phyloP scores from a whole-genome alignment of 2,329 filamentous ascomycete genomes.

The Esteya vermicola region DNA sequence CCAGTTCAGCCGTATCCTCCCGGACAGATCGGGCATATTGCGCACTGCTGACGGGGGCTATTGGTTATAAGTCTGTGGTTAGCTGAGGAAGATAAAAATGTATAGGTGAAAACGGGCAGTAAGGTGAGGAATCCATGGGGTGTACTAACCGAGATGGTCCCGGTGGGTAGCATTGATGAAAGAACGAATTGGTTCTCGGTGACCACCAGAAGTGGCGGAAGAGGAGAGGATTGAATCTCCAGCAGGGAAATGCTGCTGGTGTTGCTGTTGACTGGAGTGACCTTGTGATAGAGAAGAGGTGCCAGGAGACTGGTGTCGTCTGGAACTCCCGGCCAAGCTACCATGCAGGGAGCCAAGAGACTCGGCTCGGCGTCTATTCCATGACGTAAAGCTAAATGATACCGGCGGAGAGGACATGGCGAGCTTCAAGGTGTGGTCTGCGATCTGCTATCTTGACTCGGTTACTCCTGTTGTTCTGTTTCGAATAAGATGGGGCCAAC shows the following conservation, averaged over 20 bases:
- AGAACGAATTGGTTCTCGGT: constrained; percentile 55
- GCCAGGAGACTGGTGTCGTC: background rate
- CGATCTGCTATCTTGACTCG: no score
- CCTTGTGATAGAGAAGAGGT: background rate
- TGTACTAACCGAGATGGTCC: constrained; percentile 42
- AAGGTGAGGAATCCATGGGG: background rate
- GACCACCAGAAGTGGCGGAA: constrained; percentile 23
- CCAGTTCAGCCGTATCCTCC: constrained; percentile 76
- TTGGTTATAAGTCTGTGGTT: no score
- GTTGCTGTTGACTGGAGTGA: background rate
- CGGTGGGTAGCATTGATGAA: constrained; percentile 55
- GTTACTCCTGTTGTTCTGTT: no score
- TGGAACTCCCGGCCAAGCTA: background rate
- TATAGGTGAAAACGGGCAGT: background rate
- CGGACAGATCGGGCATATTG: constrained; percentile 68
- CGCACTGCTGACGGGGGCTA: constrained; percentile 48
- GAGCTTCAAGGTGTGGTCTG: no score
- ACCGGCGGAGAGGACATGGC: background rate
- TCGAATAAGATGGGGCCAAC: background rate
- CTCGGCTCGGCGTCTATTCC: background rate
- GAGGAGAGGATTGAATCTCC: constrained; percentile 20
- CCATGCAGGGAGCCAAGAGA: background rate
- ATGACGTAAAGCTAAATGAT: background rate
- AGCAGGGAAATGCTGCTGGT: background rate
- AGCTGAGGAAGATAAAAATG: no score